phyloP scores from a whole-genome alignment of 129 eudicot genomes.

The Arctium minus region DNA sequence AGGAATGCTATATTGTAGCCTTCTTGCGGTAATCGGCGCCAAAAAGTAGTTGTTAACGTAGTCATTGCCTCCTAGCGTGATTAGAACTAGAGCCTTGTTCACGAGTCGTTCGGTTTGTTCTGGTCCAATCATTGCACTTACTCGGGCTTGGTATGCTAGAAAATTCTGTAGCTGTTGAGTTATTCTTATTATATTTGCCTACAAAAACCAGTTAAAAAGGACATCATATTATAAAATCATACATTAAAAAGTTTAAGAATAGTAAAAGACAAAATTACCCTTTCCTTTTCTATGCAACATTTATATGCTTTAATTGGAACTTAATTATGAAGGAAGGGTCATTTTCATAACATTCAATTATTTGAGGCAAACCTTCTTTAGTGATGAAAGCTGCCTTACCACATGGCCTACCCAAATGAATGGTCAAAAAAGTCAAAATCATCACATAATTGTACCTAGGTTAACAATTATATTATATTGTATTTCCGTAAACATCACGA shows the following conservation, averaged over 20 bases:
- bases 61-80: constrained; percentile 80
- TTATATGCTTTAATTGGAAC: constrained; percentile 6
- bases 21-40: constrained; percentile 52
- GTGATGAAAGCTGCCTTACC: constrained; percentile 21
- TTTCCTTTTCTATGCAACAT: neutral
- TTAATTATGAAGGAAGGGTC: neutral
- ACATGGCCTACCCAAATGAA: constrained; percentile 7
- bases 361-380: constrained; percentile 16
- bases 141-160: constrained; percentile 46
- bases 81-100: constrained; percentile 55
- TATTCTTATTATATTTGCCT: constrained; percentile 64
- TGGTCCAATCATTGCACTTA: constrained; percentile 45
- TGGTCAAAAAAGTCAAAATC: constrained; percentile 7
- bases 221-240: neutral
- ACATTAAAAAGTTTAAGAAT: neutral
- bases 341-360: constrained; percentile 2
- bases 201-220: neutral
- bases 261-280: neutral
- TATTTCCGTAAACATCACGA: neutral
- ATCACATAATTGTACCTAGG: neutral
- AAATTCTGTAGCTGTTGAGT: constrained; percentile 47
- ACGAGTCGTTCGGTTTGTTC: constrained; percentile 40
- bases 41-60: constrained; percentile 79
- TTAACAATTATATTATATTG: neutral
- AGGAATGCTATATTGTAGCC: constrained; percentile 53